Conservation (phyloP, 441 rosid species). For the Theobroma grandiflorum region DNA sequence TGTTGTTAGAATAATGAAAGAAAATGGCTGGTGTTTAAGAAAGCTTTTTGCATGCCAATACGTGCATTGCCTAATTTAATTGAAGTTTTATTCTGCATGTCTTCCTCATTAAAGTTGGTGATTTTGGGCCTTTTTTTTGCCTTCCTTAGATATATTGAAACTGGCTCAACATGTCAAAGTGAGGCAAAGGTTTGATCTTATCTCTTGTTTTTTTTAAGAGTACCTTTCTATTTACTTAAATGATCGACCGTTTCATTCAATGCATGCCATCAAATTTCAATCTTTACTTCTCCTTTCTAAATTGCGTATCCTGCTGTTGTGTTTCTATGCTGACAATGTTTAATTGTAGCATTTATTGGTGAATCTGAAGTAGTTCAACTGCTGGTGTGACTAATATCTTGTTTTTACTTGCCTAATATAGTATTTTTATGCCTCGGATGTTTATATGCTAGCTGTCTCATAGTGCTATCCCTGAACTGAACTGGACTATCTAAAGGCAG, state of each 20-base stretch:
- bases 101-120: constrained; percentile 8
- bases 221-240: constrained; percentile 16
- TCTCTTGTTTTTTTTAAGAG: constrained; percentile 20
- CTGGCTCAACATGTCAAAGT: constrained; percentile 82
- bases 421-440: neutral
- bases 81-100: neutral
- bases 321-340: neutral
- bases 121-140: neutral
- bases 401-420: neutral
- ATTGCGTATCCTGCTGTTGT: neutral
- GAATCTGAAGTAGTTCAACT: neutral
- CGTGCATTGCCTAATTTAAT: neutral
- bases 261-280: neutral
- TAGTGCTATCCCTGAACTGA: neutral
- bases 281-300: constrained; percentile 4
- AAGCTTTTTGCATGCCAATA: neutral
- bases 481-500: neutral
- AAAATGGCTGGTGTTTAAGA: neutral
- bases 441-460: neutral
- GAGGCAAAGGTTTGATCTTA: constrained; percentile 79
- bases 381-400: neutral
- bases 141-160: constrained; percentile 66
- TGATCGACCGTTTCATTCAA: neutral
- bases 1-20: constrained; percentile 6
- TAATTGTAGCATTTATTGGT: neutral